phyloP scores from a whole-genome alignment of 345 rosid genomes.

The Psidium friedrichsthalianum region DNA sequence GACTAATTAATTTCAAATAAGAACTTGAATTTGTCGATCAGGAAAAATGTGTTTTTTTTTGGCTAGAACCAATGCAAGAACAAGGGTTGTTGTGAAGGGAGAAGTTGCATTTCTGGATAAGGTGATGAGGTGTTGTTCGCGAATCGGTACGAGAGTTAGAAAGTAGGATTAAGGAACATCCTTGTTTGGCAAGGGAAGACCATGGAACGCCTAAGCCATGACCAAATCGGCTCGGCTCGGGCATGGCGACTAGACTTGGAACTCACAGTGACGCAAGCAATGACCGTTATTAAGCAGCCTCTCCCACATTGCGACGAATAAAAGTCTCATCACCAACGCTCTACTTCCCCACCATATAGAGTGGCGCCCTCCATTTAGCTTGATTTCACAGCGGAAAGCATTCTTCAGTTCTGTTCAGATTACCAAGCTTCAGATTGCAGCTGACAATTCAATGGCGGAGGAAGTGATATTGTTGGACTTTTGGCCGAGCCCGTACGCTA shows the following conservation, averaged over 20 bases:
- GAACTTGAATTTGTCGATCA: too few species aligned
- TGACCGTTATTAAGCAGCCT: not conserved
- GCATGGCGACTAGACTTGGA: not conserved
- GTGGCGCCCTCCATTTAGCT: not conserved
- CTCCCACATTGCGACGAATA: not conserved
- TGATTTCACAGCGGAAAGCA: not conserved
- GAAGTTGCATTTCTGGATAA: not conserved
- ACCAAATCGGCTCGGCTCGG: not conserved
- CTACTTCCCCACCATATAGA: not conserved
- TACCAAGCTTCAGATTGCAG: not conserved
- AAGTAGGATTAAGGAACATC: not conserved
- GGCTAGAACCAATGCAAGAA: not conserved
- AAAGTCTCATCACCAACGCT: not conserved
- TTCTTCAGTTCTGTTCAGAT: not conserved
- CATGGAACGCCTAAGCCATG: not conserved
- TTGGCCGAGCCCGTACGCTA: slow-evolving; percentile 10
- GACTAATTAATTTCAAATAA: too few species aligned
- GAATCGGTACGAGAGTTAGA: not conserved
- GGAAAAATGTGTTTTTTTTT: too few species aligned
- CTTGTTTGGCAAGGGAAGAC: not conserved
- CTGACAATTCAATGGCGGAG: not conserved
- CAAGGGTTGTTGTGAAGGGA: not conserved
- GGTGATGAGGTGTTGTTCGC: not conserved
- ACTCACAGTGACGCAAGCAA: not conserved
- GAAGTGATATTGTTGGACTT: slow-evolving; percentile 3